phyloP scores from a whole-genome alignment of 2,329 filamentous ascomycete genomes.

The Fonsecaea pugnacius region DNA sequence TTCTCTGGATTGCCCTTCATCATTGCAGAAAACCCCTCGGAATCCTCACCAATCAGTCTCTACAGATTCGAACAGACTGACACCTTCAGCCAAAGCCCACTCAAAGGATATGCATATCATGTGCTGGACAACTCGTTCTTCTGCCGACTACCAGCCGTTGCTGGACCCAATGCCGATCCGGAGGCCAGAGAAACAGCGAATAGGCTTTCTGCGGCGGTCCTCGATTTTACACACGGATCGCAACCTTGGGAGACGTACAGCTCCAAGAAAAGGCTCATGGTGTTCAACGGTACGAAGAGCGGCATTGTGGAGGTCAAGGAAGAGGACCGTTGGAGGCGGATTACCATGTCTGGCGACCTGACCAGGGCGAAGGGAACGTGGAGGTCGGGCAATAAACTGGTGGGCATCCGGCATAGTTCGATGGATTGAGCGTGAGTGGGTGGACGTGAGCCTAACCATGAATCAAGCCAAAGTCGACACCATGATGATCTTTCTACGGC shows the following conservation, averaged over 20 bases:
- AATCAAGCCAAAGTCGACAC: background rate
- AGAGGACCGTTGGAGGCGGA: conserved; percentile 21
- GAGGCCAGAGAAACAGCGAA: conserved; percentile 18
- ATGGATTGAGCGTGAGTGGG: conserved; percentile 1
- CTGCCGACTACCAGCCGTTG: conserved; percentile 24
- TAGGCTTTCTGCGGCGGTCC: conserved; percentile 13
- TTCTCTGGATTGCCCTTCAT: conserved; percentile 23
- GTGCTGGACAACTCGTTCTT: conserved; percentile 26
- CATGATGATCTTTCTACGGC: background rate
- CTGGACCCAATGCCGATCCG: conserved; percentile 18
- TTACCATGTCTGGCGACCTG: conserved; percentile 16
- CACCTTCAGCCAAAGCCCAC: conserved; percentile 17
- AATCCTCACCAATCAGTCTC: conserved; percentile 17
- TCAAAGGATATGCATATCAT: conserved; percentile 24
- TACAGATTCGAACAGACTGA: conserved; percentile 27
- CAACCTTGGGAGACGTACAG: conserved; percentile 23
- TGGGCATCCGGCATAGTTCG: conserved; percentile 15
- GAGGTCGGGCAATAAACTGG: conserved; percentile 16
- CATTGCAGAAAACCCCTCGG: conserved; percentile 13
- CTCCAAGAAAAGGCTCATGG: conserved; percentile 10
- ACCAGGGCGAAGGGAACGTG: conserved; percentile 13
- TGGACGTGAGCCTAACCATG: background rate
- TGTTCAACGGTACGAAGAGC: conserved; percentile 16
- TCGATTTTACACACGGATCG: conserved; percentile 17
- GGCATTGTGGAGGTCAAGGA: conserved; percentile 12